phyloP scores from a whole-genome alignment of 305 asterid genomes.

The Solanum hybrid region DNA sequence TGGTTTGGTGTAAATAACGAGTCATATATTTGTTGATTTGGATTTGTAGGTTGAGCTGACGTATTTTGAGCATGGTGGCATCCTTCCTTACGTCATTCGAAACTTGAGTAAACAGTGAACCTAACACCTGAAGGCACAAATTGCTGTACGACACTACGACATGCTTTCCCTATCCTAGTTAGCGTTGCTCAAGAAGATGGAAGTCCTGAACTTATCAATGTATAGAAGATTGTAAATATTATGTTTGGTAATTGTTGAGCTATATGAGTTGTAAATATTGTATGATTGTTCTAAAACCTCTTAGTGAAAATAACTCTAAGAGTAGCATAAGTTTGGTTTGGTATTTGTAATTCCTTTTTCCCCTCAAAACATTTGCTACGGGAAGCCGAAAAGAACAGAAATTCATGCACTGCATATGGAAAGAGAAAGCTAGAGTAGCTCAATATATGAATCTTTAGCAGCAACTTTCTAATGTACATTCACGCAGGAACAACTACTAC shows the following conservation, averaged over 20 bases:
- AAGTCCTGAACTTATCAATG: background rate
- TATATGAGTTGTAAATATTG: background rate
- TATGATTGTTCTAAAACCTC: background rate
- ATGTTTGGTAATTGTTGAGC: background rate
- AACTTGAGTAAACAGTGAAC: conserved; percentile 37
- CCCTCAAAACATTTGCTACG: too few species aligned
- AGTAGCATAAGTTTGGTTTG: background rate
- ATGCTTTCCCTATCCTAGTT: background rate
- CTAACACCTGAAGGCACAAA: background rate
- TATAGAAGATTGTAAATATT: background rate
- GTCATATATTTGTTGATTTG: background rate
- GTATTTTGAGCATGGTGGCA: conserved; percentile 82
- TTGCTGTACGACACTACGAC: too few species aligned
- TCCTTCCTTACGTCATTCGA: conserved; percentile 73
- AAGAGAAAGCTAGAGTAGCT: background rate
- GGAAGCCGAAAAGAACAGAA: background rate
- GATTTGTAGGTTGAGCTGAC: conserved; percentile 65
- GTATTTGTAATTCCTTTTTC: background rate
- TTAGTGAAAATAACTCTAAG: too few species aligned
- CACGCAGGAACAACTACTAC: background rate
- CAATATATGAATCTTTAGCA: background rate
- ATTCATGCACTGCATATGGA: background rate
- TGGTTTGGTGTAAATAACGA: background rate
- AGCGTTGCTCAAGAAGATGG: background rate
- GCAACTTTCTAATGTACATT: background rate